These are phyloP conservation scores for Lojkania enalia DNA, from an alignment of 2,329 filamentous ascomycete species.

Conservation along the genomic window DNA sequence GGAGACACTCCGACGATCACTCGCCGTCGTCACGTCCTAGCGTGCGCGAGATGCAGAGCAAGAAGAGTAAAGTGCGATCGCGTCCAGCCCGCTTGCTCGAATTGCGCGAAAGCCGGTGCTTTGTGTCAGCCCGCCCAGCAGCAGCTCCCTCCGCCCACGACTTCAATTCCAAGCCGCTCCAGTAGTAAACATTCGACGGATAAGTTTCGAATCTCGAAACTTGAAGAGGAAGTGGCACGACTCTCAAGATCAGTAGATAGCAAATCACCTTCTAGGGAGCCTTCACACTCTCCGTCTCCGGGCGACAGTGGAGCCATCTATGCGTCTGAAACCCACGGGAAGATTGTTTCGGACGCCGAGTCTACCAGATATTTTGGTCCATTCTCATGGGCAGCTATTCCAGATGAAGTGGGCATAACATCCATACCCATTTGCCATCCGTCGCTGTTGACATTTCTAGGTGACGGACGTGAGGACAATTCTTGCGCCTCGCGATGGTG, in stretches of 20 bases:
- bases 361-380: constrained; percentile 22
- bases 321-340: constrained; percentile 9
- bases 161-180: constrained; percentile 9
- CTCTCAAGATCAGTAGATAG: constrained; percentile 22
- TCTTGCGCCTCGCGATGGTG: too few relatives aligned
- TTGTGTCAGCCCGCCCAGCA: constrained; percentile 23
- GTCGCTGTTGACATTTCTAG: too few relatives aligned
- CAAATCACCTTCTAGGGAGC: constrained; percentile 22
- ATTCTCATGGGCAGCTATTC: constrained; percentile 23
- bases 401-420: constrained; percentile 7
- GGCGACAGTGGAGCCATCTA: constrained; percentile 6
- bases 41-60: constrained; percentile 27
- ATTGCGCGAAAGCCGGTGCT: constrained; percentile 24
- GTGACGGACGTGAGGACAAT: too few relatives aligned
- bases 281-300: constrained; percentile 17
- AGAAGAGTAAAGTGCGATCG: constrained; percentile 28
- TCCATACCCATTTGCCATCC: background rate
- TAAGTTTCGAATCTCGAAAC: constrained; percentile 15
- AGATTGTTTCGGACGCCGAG: constrained; percentile 9
- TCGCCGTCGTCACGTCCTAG: constrained; percentile 23
- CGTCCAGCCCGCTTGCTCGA: constrained; percentile 26
- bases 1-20: constrained; percentile 24
- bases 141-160: constrained; percentile 5
- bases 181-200: constrained; percentile 18
- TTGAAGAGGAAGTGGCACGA: constrained; percentile 23